Base-by-base conservation (phyloP, 1,284 basidiomycete species). In the Neonothopanus nambi region DNA sequence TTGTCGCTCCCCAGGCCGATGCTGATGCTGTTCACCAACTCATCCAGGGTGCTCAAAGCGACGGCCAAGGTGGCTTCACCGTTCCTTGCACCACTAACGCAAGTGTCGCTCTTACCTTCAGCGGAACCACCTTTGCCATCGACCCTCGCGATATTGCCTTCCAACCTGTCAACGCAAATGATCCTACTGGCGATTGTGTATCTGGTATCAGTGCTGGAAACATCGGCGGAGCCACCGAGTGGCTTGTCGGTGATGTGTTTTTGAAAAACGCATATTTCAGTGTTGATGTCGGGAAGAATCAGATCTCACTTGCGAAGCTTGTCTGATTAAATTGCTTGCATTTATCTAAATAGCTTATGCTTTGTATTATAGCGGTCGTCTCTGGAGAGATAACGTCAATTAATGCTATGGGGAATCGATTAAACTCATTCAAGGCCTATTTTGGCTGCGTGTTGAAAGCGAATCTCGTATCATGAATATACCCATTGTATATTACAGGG, bases 221-320 rank as follows among this genome's bases (percentile, higher is more conserved):
- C 40, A 72, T 90, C 43, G 85, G 81, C 47, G 80, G 78, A 52
- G 76, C 78, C 23, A 79, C 74, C 20, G 81, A 89, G 64, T 93
- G 90, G 91, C 78, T 95, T 54, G 83, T 84, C 46, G 84, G 85
- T 37, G 85, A 85, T 60, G 82, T 84, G 38, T 90, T 89, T 76
- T 72, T 90, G 63, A 89, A 90, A 79, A 91, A 89, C 64, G 88
- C 80, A 0, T 90, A 90, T 69, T 88, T 89, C 68, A 89, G 86
- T 11, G 87, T 84, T 8, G 80, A 93, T 62, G 80, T 85, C 8
- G 70, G 70, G 26, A 79, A 81, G 63, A 89, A 93, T 69, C 71
- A 77, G 47, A 78, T 94, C 53, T 85, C 82, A 45, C 77, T 93
- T 54, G 91, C 89, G 11, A 77, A 78, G 64, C 70, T 82, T 41